These are phyloP conservation scores for Botrytis tulipae DNA, from an alignment of 2,329 filamentous ascomycete genomes.

Conservation along the genomic window DNA sequence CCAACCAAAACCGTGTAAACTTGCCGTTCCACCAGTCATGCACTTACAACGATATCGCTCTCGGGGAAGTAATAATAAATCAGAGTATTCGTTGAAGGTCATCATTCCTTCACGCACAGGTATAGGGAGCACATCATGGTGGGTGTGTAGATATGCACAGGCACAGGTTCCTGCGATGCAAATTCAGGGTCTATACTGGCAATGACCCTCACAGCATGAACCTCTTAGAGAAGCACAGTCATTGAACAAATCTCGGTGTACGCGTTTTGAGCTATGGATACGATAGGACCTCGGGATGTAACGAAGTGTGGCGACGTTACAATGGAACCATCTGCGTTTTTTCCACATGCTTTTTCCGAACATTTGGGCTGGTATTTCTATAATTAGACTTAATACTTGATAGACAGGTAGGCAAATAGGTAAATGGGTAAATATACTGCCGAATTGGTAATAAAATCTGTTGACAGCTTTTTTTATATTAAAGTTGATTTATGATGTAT, in stretches of 20 bases:
- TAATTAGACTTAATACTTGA: conserved; percentile 6
- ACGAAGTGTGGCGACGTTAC: conserved; percentile 19
- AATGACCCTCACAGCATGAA: conserved; percentile 18
- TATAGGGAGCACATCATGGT: conserved; percentile 10
- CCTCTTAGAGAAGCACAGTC: conserved; percentile 15
- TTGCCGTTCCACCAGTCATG: conserved; percentile 15
- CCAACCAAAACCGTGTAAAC: conserved; percentile 20
- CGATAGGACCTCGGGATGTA: conserved; percentile 15
- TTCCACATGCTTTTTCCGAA: conserved; percentile 2
- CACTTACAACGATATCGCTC: conserved; percentile 6
- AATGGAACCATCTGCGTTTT: background rate
- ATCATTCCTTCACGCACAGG: background rate
- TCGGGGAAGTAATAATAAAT: background rate
- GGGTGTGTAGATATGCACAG: background rate
- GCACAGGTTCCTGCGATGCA: conserved; percentile 16
- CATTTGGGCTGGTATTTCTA: conserved; percentile 12
- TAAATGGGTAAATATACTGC: background rate
- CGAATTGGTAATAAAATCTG: background rate
- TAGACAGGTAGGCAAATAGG: background rate
- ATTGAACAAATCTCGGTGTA: conserved; percentile 12
- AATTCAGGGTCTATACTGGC: conserved; percentile 16
- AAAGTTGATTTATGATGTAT: background rate
- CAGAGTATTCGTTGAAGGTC: conserved; percentile 2
- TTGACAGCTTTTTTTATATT: background rate
- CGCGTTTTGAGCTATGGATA: conserved; percentile 3